A percentile compares a stretch with the other conserved stretches of the same genome.
Evolutionary conservation across 2,329 filamentous ascomycete species (phyloP).

Genomic region (Bipolaris victoriae): DNA sequence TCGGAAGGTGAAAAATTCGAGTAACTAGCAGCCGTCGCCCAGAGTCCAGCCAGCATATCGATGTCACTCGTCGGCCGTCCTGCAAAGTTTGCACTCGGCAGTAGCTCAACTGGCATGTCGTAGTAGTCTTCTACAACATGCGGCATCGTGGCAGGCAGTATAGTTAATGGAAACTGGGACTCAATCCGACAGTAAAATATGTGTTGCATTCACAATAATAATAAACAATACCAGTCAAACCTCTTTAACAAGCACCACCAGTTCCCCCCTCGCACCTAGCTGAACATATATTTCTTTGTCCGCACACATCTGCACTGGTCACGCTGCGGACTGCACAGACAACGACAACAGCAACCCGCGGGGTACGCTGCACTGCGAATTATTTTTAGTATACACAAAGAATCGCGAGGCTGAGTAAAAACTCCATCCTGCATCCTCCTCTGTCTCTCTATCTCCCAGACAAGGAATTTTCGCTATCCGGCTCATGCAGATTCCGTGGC

Average conservation of each 20-base stretch:
- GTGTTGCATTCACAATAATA: too few species aligned
- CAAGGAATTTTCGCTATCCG: background rate
- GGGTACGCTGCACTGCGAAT: background rate
- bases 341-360: background rate
- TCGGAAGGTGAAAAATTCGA: conserved; percentile 14
- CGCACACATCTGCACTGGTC: conserved; percentile 3
- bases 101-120: conserved; percentile 27
- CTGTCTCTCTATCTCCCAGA: background rate
- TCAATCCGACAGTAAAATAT: too few species aligned
- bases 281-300: conserved; percentile 8
- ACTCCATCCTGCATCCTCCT: background rate
- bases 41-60: conserved; percentile 25
- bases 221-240: too few species aligned
- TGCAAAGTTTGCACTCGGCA: conserved; percentile 35
- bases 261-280: background rate
- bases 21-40: conserved; percentile 14
- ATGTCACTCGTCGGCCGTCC: conserved; percentile 32
- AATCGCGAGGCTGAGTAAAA: conserved; percentile 7
- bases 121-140: conserved; percentile 27
- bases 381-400: conserved; percentile 13
- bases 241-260: too few species aligned
- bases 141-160: conserved; percentile 9
- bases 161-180: background rate
- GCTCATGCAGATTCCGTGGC: background rate
- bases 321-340: conserved; percentile 7